Conservation (phyloP, 495 filamentous ascomycete species). For the Penicillium manginii region DNA sequence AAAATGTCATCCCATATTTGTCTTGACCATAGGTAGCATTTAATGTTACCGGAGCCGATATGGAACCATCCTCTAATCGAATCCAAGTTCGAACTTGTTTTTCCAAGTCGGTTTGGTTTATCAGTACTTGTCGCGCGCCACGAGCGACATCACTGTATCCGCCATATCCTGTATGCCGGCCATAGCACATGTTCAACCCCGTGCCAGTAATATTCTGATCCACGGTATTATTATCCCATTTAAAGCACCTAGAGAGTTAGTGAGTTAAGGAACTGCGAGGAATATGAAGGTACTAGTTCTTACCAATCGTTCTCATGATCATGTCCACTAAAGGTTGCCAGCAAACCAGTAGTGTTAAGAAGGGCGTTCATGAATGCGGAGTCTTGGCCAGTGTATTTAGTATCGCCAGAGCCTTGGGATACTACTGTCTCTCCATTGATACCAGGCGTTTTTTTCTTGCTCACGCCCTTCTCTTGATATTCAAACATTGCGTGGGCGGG, state of each 20-base stretch:
- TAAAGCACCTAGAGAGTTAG: constrained; percentile 34
- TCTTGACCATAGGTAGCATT: constrained; percentile 73
- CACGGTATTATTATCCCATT: constrained; percentile 37
- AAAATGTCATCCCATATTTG: constrained; percentile 7
- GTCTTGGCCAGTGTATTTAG: constrained; percentile 55
- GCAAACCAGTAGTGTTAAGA: constrained; percentile 55
- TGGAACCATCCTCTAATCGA: constrained; percentile 62
- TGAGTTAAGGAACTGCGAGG: not conserved
- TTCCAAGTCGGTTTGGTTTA: constrained; percentile 41
- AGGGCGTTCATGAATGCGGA: constrained; percentile 67
- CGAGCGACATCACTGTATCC: constrained; percentile 69
- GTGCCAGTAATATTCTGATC: constrained; percentile 41
- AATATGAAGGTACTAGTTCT: not conserved
- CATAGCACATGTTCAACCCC: constrained; percentile 63
- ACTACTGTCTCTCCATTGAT: constrained; percentile 61
- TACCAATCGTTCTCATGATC: constrained; percentile 75
- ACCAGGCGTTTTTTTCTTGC: constrained; percentile 56
- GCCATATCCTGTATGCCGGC: constrained; percentile 72
- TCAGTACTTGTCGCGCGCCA: constrained; percentile 60
- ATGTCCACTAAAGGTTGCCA: constrained; percentile 69
- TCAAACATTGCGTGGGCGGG: constrained; percentile 60
- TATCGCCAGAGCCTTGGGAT: constrained; percentile 29
- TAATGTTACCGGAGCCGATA: constrained; percentile 60
- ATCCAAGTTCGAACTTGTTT: constrained; percentile 64
- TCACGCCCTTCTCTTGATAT: constrained; percentile 51